Base-by-base conservation (phyloP, 768 basidiomycete species). In the Leccinum disarticulatum region DNA sequence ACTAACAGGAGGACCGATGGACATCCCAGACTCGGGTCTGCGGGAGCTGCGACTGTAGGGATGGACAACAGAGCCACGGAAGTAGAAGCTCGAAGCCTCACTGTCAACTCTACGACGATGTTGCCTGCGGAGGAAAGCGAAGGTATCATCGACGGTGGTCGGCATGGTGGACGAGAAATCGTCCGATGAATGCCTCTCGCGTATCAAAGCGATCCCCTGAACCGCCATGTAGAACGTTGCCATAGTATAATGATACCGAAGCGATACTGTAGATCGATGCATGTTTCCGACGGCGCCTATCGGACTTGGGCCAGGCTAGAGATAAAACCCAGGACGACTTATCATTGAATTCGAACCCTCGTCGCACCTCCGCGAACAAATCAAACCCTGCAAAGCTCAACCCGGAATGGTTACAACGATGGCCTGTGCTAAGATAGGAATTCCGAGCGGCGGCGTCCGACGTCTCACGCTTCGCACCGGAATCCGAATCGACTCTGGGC, bases 31-130 rank as follows among this genome's bases (percentile, higher is more conserved):
- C 28, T 87, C 87, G n/a, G 82, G 82, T 19, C 82, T 83, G 31
- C 81, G 79, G 63, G 88, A 85, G 2, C 80, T 80, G 46, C 81
- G 81, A 43, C 68, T 74, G 60, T 76, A 74, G 0, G 79, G 76
- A 60, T 73, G 71, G 33, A 64, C 41, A 7, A 66, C 61, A 0
- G 74, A 64, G 1, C 66, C 53, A 6, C 69, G 73, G 81, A 88
- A 88, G 65, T 88, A 91, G 75, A 90, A 91, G 68, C 87, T 90
- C 0, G 89, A 90, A 0, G 86, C 82, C 64, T 92, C 89, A 57
- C 88, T 91, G 30, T 88, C 90, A 11, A 89, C 84, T 10, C 90
- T 82, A 47, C 70, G 76, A 31, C 83, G 80, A 28, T 71, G 77
- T 2, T 74, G 72, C 25, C 66, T 64, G 53, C 70, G 72, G 27